These are phyloP conservation scores for Podospora pseudopauciseta DNA, from an alignment of 495 filamentous ascomycete genomes.

Conservation along the genomic window DNA sequence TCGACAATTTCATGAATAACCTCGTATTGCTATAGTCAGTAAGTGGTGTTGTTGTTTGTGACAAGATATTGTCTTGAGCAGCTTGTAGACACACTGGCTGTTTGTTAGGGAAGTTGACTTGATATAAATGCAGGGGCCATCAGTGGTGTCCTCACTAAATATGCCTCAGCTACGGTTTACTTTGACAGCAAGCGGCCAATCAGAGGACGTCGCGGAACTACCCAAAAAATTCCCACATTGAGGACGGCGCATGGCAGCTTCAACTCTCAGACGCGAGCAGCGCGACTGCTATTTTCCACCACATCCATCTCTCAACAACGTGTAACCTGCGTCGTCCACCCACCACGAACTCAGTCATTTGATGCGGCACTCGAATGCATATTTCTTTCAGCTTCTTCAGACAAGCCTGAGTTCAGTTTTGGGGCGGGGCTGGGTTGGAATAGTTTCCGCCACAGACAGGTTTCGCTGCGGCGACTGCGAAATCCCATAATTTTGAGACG, in stretches of 20 bases:
- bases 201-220: background rate
- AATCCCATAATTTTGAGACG: background rate
- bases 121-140: background rate
- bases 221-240: background rate
- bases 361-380: conserved; percentile 20
- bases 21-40: background rate
- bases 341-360: conserved; percentile 10
- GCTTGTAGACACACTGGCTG: background rate
- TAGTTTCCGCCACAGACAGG: conserved; percentile 14
- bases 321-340: background rate
- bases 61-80: background rate
- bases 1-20: background rate
- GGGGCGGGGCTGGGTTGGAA: conserved; percentile 20
- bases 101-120: background rate
- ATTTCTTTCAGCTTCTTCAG: conserved; percentile 8
- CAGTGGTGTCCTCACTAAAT: background rate
- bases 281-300: conserved; percentile 8
- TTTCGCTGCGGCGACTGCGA: background rate
- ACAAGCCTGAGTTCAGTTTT: conserved; percentile 20
- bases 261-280: background rate
- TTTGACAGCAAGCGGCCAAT: background rate
- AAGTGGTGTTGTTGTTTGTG: background rate
- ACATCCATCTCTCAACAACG: conserved; percentile 12
- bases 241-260: background rate
- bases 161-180: conserved; percentile 13